Evolutionary conservation across 495 filamentous ascomycete genomes (phyloP).

Genomic region (Antarctomyces pellizariae): DNA sequence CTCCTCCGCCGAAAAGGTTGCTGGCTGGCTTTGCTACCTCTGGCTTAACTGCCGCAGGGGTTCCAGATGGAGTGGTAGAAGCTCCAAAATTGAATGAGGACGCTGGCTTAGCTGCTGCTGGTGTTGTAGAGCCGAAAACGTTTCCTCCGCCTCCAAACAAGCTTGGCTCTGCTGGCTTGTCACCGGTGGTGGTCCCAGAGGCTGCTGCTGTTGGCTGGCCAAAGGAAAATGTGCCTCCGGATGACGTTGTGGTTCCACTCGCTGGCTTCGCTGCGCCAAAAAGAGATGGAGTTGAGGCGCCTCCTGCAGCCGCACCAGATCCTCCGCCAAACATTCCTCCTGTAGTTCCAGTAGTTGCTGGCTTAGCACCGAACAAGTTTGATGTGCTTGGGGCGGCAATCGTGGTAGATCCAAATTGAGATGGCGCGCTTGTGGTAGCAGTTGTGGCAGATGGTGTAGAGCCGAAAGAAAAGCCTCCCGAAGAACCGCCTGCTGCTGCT

Average conservation of each 20-base stretch:
- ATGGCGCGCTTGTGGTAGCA: conserved; percentile 2
- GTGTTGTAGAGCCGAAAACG: conserved; percentile 16
- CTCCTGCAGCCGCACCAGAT: conserved; percentile 5
- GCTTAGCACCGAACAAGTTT: conserved; percentile 17
- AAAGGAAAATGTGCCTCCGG: conserved; percentile 6
- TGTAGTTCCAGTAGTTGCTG: background rate
- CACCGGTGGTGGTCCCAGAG: conserved; percentile 3
- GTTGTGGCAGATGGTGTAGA: conserved; percentile 1
- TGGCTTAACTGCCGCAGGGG: conserved; percentile 11
- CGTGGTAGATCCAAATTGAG: conserved; percentile 1
- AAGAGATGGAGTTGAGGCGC: conserved; percentile 10
- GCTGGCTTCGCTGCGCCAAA: conserved; percentile 8
- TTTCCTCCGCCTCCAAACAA: conserved; percentile 8
- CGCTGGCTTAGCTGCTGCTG: conserved; percentile 5
- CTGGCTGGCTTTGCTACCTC: conserved; percentile 6
- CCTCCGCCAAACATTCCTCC: conserved; percentile 4
- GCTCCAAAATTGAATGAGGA: conserved; percentile 4
- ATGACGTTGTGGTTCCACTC: too few species aligned
- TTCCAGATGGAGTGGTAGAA: conserved; percentile 19
- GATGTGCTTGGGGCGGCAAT: conserved; percentile 10
- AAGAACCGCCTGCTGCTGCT: conserved; percentile 5
- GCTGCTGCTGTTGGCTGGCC: conserved; percentile 6
- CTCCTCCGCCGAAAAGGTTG: conserved; percentile 3
- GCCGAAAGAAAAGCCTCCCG: conserved; percentile 5
- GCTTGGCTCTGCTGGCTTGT: conserved; percentile 2